Conservation (phyloP, 768 basidiomycete species). For the Termitomyces sp. region DNA sequence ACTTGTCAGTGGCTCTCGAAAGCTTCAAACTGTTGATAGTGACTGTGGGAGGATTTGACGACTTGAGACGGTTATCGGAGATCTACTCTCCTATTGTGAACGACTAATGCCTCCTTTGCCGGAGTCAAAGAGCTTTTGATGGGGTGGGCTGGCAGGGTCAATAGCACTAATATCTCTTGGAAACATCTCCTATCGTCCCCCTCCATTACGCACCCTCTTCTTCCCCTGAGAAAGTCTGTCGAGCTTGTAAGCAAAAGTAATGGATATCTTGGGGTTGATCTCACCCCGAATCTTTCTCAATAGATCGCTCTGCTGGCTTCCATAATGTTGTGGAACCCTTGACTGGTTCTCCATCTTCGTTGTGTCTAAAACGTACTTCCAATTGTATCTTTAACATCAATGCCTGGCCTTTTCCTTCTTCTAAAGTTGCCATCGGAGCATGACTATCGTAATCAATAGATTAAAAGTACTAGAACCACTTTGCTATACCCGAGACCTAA, state of each 20-base stretch:
- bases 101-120: background rate
- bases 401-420: too few relatives aligned
- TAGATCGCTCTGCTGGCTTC: background rate
- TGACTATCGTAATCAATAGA: background rate
- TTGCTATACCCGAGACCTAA: background rate
- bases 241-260: background rate
- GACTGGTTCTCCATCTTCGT: background rate
- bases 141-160: background rate
- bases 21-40: background rate
- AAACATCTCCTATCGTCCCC: background rate
- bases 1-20: background rate
- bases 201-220: conserved; percentile 2
- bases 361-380: background rate
- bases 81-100: background rate
- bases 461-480: background rate
- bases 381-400: background rate
- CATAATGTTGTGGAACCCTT: background rate
- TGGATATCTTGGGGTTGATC: background rate
- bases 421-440: background rate
- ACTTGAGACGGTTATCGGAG: background rate
- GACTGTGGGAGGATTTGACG: background rate
- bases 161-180: background rate
- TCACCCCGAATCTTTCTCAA: background rate
- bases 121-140: background rate
- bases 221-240: background rate